These are phyloP conservation scores for Cucurbitaria berberidis DNA, from an alignment of 2,329 filamentous ascomycete genomes.

Conservation along the genomic window DNA sequence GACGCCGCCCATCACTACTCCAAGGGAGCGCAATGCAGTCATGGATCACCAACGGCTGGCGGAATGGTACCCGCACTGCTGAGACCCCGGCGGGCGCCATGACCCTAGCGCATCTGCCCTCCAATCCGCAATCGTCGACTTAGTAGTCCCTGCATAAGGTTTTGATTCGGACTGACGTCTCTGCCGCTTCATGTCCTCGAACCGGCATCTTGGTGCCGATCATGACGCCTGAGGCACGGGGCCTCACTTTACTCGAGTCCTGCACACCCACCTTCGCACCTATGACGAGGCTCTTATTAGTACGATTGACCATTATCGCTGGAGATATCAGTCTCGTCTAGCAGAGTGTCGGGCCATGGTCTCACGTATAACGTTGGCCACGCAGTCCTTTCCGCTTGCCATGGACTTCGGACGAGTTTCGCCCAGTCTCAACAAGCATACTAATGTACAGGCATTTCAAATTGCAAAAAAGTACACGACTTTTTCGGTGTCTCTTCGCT, in stretches of 20 bases:
- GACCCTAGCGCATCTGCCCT: constrained; percentile 17
- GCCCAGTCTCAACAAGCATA: not conserved
- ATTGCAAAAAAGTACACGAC: not conserved
- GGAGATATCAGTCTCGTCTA: too few relatives aligned
- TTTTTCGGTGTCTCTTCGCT: not conserved
- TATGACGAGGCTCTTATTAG: not conserved
- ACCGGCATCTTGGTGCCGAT: constrained; percentile 26
- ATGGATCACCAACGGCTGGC: constrained; percentile 28
- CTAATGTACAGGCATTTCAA: not conserved
- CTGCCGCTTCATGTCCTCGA: constrained; percentile 24
- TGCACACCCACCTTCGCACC: constrained; percentile 12
- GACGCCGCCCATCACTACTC: constrained; percentile 20
- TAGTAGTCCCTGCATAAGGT: constrained; percentile 34
- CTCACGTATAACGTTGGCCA: too few relatives aligned
- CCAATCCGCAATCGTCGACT: constrained; percentile 27
- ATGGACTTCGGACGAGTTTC: constrained; percentile 1
- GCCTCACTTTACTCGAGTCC: constrained; percentile 8
- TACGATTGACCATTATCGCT: not conserved
- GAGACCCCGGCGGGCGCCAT: constrained; percentile 19
- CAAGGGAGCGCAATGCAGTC: constrained; percentile 22
- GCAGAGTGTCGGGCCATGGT: constrained; percentile 1
- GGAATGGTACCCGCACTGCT: constrained; percentile 19
- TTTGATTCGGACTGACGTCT: constrained; percentile 30
- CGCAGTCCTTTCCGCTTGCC: constrained; percentile 5
- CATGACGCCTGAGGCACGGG: constrained; percentile 40